Base-by-base conservation (phyloP, 139 green algal species). In the Deuterostichococcus epilithicus region DNA sequence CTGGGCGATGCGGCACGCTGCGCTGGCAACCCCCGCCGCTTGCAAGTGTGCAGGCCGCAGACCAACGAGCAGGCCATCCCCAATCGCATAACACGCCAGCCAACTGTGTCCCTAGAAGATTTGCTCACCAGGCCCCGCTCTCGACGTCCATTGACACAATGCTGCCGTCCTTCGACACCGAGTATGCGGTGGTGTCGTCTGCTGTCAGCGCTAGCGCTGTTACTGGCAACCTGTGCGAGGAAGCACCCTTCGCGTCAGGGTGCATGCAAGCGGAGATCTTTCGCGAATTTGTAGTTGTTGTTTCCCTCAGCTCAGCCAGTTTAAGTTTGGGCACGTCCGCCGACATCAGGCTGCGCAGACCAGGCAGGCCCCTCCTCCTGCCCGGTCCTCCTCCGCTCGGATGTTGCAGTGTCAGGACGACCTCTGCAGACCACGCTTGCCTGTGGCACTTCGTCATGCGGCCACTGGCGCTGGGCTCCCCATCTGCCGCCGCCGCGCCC, bases 91-190 rank as follows among this genome's bases (percentile, higher is more conserved):
- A 30, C 35, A 74, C 44, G 4, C 37, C 6, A 70, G 37, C 39
- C 65, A 58, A 25, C 65, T 70, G 1, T 76, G n/a, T 76, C 10
- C 42, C 42, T 8, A 52, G 42, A 52, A 23, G 42, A 52, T 23
- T 8, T 69, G 59, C 58, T 35, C 30, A 79, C 45, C 78, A 68
- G 20, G 38, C 65, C 52, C 85, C 85, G 1, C 86, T 91, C 73
- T 97, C 91, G 38, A 97, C 75, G 71, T 98, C 94, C 81, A 87
- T 88, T 2, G 74, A 60, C 18, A 90, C 73, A 35, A 97, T 88
- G 39, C 68, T 77, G 33, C 94, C 94, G 73, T 97, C 92, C 70
- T 98, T 98, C 26, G 84, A 88, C 20, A 93, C 91, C 1, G 86
- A 90, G 68, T 86, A 97, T 0, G 86, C 87, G 0, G 80, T 89